phyloP scores from a whole-genome alignment of 352 stramenopile genomes.

The Thalassiosira delicatula region DNA sequence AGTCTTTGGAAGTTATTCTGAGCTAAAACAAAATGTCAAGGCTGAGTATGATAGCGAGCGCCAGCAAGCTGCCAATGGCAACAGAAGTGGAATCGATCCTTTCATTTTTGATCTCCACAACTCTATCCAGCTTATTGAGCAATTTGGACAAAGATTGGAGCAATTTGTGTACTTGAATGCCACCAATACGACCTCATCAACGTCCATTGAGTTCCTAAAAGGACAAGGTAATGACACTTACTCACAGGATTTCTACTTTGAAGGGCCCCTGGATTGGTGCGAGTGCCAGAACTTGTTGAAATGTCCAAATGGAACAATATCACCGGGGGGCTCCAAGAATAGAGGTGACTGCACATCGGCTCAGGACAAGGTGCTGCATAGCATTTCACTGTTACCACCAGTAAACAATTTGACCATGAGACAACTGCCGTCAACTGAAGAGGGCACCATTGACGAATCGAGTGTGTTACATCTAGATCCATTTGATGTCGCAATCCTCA shows the following conservation, averaged over 20 bases:
- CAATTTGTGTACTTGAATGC: conserved; percentile 85
- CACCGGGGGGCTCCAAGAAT: conserved; percentile 78
- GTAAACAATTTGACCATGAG: conserved; percentile 20
- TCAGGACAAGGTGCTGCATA: conserved; percentile 87
- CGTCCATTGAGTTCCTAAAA: conserved; percentile 30
- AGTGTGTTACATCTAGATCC: conserved; percentile 84
- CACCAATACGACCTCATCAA: conserved; percentile 41
- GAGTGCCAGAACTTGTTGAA: conserved; percentile 91
- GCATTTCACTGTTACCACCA: conserved; percentile 87
- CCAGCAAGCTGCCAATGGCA: conserved; percentile 40
- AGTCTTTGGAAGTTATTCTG: conserved; percentile 85
- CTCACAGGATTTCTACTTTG: conserved; percentile 52
- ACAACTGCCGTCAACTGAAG: conserved; percentile 28
- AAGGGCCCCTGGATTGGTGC: conserved; percentile 90
- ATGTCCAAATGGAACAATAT: conserved; percentile 93
- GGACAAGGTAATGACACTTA: conserved; percentile 27
- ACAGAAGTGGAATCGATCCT: conserved; percentile 85
- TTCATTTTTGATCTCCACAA: conserved; percentile 91
- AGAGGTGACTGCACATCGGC: conserved; percentile 88
- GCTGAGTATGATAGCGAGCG: conserved; percentile 60
- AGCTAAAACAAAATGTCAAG: conserved; percentile 83
- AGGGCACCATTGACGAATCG: conserved; percentile 56
- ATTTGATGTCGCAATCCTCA: conserved; percentile 90
- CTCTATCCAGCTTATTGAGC: conserved; percentile 88
- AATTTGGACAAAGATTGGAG: conserved; percentile 87